Percentiles rank a stretch among this genome's conserved stretches.
phyloP scores from a whole-genome alignment of 768 basidiomycete species.

The Tephrocybe sp. region DNA sequence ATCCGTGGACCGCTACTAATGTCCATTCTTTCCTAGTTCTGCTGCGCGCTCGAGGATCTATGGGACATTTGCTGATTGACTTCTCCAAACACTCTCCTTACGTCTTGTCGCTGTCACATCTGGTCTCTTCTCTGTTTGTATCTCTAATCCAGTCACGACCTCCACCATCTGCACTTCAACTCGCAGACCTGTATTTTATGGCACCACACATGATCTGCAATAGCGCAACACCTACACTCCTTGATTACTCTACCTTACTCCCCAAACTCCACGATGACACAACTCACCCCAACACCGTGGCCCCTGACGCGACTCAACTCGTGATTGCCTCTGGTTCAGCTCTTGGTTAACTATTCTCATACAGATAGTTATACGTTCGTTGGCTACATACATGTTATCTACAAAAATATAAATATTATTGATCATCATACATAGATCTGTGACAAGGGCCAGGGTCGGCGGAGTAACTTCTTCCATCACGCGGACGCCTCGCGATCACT shows the following conservation, averaged over 20 bases:
- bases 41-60: constrained; percentile 89
- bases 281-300: background rate
- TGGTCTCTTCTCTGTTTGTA: constrained; percentile 18
- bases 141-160: constrained; percentile 22
- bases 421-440: no score
- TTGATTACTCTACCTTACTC: constrained; percentile 9
- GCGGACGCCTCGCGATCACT: background rate
- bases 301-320: constrained; percentile 35
- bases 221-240: constrained; percentile 9
- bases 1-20: background rate
- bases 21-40: constrained; percentile 54
- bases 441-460: no score
- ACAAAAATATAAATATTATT: no score
- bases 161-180: constrained; percentile 48
- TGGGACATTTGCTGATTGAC: constrained; percentile 74
- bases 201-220: constrained; percentile 6
- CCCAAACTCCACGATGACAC: constrained; percentile 6
- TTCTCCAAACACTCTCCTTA: constrained; percentile 3
- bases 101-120: background rate
- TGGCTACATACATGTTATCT: no score
- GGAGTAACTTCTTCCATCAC: background rate
- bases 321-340: constrained; percentile 21
- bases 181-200: constrained; percentile 33
- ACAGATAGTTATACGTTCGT: no score
- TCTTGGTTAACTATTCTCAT: background rate